Conservation (phyloP, 352 stramenopile species). For the Thalassiosira exigua region DNA sequence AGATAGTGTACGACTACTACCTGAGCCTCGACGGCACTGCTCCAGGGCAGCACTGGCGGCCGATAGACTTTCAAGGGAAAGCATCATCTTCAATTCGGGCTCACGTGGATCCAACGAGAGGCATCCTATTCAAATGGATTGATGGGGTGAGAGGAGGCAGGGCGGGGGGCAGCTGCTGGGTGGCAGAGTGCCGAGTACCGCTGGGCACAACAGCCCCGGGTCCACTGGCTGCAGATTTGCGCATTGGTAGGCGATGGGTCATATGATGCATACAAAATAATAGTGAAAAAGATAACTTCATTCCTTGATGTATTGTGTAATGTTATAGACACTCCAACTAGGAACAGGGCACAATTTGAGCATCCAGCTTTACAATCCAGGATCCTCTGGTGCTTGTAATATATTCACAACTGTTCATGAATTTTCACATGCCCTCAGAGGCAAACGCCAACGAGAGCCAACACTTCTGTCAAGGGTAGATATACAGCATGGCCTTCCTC, state of each 20-base stretch:
- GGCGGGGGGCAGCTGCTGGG: constrained; percentile 40
- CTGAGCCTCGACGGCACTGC: constrained; percentile 24
- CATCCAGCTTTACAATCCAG: too few species aligned
- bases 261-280: constrained; percentile 31
- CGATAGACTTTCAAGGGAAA: constrained; percentile 5
- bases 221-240: constrained; percentile 29
- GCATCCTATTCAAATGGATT: constrained; percentile 47
- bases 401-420: too few species aligned
- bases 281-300: background rate
- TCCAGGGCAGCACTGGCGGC: background rate
- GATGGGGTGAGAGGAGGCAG: constrained; percentile 32
- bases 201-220: constrained; percentile 32
- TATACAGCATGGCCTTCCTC: background rate
- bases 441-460: too few species aligned
- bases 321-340: constrained; percentile 9
- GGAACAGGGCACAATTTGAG: too few species aligned
- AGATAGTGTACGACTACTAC: constrained; percentile 61
- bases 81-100: constrained; percentile 41
- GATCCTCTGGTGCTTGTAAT: too few species aligned
- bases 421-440: too few species aligned
- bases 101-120: constrained; percentile 52
- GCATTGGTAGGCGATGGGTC: constrained; percentile 49
- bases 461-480: too few species aligned
- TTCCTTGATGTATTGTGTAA: background rate
- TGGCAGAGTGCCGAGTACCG: constrained; percentile 45